Evolutionary conservation across 495 filamentous ascomycete genomes (phyloP).

Genomic region (Rhypophila decipiens): DNA sequence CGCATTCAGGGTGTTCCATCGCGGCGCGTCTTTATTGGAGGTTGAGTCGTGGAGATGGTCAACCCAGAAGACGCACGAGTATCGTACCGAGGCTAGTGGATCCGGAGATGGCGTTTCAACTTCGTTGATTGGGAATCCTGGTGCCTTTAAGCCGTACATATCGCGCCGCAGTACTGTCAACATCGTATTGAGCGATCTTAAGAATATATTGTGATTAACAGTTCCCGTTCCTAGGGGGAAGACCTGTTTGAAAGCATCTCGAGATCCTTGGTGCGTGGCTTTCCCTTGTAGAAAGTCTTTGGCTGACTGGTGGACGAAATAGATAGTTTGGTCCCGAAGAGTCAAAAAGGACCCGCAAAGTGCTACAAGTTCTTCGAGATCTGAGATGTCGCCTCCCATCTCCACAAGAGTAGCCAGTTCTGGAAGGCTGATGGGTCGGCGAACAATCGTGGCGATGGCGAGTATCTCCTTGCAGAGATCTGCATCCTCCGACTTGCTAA

Average conservation of each 20-base stretch:
- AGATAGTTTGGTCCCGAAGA: constrained; percentile 18
- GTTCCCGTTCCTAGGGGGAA: neutral
- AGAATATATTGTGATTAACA: neutral
- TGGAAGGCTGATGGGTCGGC: no score
- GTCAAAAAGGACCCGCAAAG: constrained; percentile 1
- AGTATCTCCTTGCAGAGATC: constrained; percentile 14
- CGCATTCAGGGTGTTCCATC: constrained; percentile 8
- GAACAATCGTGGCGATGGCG: constrained; percentile 1
- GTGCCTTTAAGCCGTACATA: no score
- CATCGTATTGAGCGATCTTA: neutral
- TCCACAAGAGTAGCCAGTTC: constrained; percentile 14
- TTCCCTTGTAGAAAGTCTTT: constrained; percentile 7
- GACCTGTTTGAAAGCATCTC: neutral
- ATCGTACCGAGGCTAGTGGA: constrained; percentile 22
- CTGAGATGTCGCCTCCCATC: neutral
- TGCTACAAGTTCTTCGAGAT: neutral
- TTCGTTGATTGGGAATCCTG: no score
- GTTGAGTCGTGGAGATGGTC: constrained; percentile 19
- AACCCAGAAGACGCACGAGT: no score
- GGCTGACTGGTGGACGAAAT: no score
- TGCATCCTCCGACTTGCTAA: neutral
- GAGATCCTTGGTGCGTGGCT: neutral
- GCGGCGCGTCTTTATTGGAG: neutral
- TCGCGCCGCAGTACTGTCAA: neutral
- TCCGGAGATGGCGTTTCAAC: constrained; percentile 16